Evolutionary conservation across 139 green algal genomes (phyloP).

Genomic region (Pleodorina starrii): DNA sequence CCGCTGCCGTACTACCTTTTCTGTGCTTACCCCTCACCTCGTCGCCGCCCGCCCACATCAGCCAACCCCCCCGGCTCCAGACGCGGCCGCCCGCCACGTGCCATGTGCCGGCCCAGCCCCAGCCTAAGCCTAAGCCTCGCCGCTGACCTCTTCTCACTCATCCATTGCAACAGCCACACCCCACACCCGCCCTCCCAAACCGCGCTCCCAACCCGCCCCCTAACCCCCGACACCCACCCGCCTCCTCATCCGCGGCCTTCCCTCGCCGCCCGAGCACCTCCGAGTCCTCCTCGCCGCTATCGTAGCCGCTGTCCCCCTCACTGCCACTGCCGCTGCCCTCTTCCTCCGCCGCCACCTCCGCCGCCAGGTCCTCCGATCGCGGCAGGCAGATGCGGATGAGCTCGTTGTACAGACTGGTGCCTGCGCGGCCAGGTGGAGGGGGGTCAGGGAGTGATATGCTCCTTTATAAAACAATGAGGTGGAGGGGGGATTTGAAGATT

Average conservation of each 20-base stretch:
- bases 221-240: neutral
- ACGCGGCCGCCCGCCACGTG: too few relatives aligned
- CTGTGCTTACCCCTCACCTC: too few relatives aligned
- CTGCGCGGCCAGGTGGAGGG: constrained; percentile 36
- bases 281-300: neutral
- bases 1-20: too few relatives aligned
- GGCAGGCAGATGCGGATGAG: constrained; percentile 80
- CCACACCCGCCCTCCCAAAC: too few relatives aligned
- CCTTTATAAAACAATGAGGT: too few relatives aligned
- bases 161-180: too few relatives aligned
- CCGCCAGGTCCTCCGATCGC: neutral
- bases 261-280: neutral
- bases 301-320: constrained; percentile 25
- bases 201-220: too few relatives aligned
- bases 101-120: too few relatives aligned
- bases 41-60: too few relatives aligned
- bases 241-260: constrained; percentile 17
- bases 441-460: neutral
- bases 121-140: too few relatives aligned
- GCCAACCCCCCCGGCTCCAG: too few relatives aligned
- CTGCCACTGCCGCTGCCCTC: neutral
- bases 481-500: neutral
- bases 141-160: too few relatives aligned
- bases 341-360: neutral
- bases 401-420: constrained; percentile 88